Conservation (phyloP, 768 basidiomycete genomes). For the Naganishia vishniacii region DNA sequence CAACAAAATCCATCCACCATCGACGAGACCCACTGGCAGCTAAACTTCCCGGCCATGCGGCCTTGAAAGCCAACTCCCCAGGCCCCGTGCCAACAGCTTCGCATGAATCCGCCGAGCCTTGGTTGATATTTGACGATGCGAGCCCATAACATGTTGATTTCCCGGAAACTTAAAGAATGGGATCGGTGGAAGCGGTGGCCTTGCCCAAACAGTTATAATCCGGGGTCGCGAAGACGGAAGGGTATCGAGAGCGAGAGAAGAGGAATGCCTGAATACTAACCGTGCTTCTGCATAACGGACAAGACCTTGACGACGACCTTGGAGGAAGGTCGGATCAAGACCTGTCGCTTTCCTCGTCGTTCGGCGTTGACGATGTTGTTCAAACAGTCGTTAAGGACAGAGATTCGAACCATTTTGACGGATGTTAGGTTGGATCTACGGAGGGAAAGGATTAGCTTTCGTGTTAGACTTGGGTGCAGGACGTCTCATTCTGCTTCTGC, state of each 20-base stretch:
- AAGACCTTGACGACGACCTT: slow-evolving; percentile 98
- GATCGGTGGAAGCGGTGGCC: slow-evolving; percentile 40
- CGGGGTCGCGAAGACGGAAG: slow-evolving; percentile 29
- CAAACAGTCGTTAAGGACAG: slow-evolving; percentile 50
- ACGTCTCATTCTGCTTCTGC: too few relatives aligned
- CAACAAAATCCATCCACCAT: slow-evolving; percentile 5
- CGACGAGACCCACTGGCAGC: not conserved
- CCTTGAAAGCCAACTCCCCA: slow-evolving; percentile 7
- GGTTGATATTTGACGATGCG: not conserved
- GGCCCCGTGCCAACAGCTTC: slow-evolving; percentile 8
- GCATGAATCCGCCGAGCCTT: slow-evolving; percentile 11
- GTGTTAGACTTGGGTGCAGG: too few relatives aligned
- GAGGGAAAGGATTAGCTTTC: not conserved
- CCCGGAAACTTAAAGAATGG: slow-evolving; percentile 51
- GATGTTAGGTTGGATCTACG: slow-evolving; percentile 27
- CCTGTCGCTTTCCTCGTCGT: slow-evolving; percentile 98
- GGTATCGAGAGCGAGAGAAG: slow-evolving; percentile 14
- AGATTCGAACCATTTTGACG: slow-evolving; percentile 52
- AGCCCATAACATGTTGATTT: slow-evolving; percentile 35
- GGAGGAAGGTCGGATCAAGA: slow-evolving; percentile 91
- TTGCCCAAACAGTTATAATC: slow-evolving; percentile 50
- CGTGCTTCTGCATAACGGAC: slow-evolving; percentile 98
- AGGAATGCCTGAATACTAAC: slow-evolving; percentile 51
- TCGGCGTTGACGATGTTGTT: slow-evolving; percentile 99
- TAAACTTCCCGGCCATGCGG: slow-evolving; percentile 20